Conservation (phyloP, 208 protist species). For the Phytomonas sp. region DNA sequence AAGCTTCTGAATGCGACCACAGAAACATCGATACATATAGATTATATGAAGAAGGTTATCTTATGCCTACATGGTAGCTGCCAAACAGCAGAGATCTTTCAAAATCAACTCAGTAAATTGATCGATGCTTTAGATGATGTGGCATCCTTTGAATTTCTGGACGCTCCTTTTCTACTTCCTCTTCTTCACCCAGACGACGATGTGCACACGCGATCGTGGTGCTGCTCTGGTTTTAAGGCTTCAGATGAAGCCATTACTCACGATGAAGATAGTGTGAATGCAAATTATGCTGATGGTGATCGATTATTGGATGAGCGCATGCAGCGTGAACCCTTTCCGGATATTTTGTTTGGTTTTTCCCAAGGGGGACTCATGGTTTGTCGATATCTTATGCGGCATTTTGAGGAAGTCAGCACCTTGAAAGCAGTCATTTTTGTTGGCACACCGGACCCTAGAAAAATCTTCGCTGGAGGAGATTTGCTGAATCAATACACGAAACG, state of each 20-base stretch:
- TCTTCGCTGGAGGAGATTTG: constrained; percentile 23
- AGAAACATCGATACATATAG: background rate
- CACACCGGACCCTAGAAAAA: constrained; percentile 43
- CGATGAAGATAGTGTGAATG: background rate
- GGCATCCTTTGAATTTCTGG: constrained; percentile 49
- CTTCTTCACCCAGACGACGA: constrained; percentile 30
- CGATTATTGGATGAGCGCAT: constrained; percentile 28
- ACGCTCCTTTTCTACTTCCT: constrained; percentile 50
- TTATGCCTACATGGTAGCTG: constrained; percentile 72
- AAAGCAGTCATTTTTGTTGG: constrained; percentile 53
- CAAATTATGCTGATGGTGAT: constrained; percentile 46
- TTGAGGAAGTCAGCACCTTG: constrained; percentile 9
- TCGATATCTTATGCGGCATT: constrained; percentile 51
- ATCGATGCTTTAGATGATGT: constrained; percentile 23
- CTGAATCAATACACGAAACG: constrained; percentile 7
- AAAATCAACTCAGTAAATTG: constrained; percentile 66
- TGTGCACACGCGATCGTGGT: constrained; percentile 56
- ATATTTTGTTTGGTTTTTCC: constrained; percentile 79
- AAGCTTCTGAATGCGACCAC: background rate
- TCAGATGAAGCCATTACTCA: background rate
- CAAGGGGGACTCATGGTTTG: constrained; percentile 65
- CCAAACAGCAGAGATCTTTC: constrained; percentile 81
- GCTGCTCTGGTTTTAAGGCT: constrained; percentile 1
- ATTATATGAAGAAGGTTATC: constrained; percentile 27
- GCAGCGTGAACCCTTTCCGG: constrained; percentile 16